Percentiles rank a stretch among this genome's conserved stretches.
phyloP scores from a whole-genome alignment of 2,329 filamentous ascomycete species.

The Fusarium pilosicola region DNA sequence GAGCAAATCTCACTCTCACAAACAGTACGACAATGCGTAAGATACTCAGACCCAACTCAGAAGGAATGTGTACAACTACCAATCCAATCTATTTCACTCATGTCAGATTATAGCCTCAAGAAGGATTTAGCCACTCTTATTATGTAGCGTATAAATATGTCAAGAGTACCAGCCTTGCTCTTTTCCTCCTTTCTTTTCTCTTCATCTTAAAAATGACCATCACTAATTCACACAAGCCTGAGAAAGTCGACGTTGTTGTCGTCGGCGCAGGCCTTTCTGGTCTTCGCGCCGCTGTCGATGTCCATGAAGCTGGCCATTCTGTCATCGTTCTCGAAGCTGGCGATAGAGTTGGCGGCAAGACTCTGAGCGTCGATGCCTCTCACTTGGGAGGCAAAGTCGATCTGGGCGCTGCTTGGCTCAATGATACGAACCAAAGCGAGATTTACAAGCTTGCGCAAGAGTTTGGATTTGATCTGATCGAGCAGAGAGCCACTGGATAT shows the following conservation, averaged over 20 bases:
- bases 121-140: background rate
- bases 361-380: constrained; percentile 10
- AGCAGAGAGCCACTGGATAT: constrained; percentile 24
- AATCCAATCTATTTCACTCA: background rate
- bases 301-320: constrained; percentile 49
- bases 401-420: constrained; percentile 42
- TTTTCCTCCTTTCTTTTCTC: background rate
- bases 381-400: constrained; percentile 24
- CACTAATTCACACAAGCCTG: background rate
- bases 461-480: constrained; percentile 31
- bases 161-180: background rate
- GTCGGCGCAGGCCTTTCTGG: constrained; percentile 47
- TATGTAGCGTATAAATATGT: background rate
- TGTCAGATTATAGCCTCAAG: constrained; percentile 21
- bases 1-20: constrained; percentile 1
- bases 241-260: constrained; percentile 28
- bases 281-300: constrained; percentile 47
- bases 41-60: background rate
- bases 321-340: constrained; percentile 58
- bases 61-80: background rate
- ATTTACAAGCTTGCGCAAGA: constrained; percentile 30
- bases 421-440: constrained; percentile 35
- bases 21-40: background rate
- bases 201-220: constrained; percentile 14
- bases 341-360: constrained; percentile 61